Evolutionary conservation across 2,329 filamentous ascomycete genomes (phyloP).

Genomic region (Grosmannia huntii): DNA sequence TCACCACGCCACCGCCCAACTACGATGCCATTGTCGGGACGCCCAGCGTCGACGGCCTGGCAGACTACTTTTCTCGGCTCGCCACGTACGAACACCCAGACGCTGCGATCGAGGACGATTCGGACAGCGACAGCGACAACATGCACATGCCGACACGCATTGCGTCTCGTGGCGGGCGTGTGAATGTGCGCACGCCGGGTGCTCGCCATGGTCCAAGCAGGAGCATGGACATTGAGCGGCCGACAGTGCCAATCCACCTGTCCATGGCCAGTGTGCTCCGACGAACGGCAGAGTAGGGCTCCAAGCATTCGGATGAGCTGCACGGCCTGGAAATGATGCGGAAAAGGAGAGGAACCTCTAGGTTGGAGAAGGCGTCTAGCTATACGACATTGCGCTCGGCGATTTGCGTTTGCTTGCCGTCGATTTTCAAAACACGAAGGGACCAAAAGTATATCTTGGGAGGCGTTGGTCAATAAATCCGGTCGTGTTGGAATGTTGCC

Average conservation of each 20-base stretch:
- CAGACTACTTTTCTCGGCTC: conserved; percentile 77
- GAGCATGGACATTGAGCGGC: conserved; percentile 41
- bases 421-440: neutral
- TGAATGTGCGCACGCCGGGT: conserved; percentile 45
- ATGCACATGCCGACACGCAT: conserved; percentile 26
- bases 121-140: conserved; percentile 22
- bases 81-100: conserved; percentile 50
- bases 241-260: conserved; percentile 19
- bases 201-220: conserved; percentile 39
- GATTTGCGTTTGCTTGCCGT: neutral
- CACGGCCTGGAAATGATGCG: neutral
- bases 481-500: neutral
- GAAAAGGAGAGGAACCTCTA: neutral
- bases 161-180: conserved; percentile 37
- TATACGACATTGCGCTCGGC: neutral
- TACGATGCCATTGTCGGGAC: conserved; percentile 70
- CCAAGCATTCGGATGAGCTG: neutral
- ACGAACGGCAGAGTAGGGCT: conserved; percentile 6
- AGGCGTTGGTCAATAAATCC: neutral
- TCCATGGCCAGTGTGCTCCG: conserved; percentile 20
- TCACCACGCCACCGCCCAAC: conserved; percentile 67
- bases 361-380: neutral
- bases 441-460: neutral
- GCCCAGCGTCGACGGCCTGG: conserved; percentile 53
- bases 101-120: conserved; percentile 24